phyloP scores from a whole-genome alignment of 768 basidiomycete species.

The Russula compacta region DNA sequence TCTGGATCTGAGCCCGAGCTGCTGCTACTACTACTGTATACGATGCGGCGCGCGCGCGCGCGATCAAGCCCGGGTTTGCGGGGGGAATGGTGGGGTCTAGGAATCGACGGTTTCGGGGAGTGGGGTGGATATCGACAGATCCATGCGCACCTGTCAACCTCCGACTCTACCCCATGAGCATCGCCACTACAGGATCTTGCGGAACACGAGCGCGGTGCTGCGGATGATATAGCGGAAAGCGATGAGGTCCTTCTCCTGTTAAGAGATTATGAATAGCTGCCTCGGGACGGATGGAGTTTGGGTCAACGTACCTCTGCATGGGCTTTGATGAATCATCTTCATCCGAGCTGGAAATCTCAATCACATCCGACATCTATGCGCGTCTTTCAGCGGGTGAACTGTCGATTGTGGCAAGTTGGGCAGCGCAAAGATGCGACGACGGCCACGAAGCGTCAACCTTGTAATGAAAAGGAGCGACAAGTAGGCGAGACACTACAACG shows the following conservation, averaged over 20 bases:
- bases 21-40: constrained; percentile 1
- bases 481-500: too few relatives aligned
- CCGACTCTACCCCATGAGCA: neutral
- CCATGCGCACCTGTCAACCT: constrained; percentile 3
- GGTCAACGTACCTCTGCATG: neutral
- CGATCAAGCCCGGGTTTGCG: neutral
- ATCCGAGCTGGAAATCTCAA: constrained; percentile 11
- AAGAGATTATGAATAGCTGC: neutral
- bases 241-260: constrained; percentile 5
- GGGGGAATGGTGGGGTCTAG: neutral
- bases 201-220: neutral
- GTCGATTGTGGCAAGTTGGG: neutral
- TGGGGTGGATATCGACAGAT: neutral
- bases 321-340: neutral
- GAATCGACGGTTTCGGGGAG: neutral
- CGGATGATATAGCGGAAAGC: neutral
- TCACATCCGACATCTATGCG: neutral
- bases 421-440: neutral
- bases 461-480: too few relatives aligned
- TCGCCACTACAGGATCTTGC: neutral
- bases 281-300: neutral
- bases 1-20: constrained; percentile 1
- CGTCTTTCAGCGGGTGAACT: neutral
- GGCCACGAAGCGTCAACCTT: neutral
- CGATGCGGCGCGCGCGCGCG: constrained; percentile 3